These are phyloP conservation scores for Cystobasidium sp. DNA, from an alignment of 1,284 basidiomycete genomes.

Conservation along the genomic window DNA sequence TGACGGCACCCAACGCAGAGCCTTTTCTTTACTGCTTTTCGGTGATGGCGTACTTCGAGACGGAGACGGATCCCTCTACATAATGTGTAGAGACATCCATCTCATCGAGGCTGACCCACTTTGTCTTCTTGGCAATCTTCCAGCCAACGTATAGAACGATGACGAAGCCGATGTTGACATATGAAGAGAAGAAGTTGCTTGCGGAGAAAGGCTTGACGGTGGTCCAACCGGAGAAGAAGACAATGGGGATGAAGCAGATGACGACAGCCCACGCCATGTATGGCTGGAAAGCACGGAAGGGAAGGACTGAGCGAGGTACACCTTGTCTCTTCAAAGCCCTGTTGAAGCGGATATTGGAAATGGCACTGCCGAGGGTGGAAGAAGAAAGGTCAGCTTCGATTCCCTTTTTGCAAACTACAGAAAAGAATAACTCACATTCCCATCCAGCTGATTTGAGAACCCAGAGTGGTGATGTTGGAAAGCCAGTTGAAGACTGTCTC, in stretches of 20 bases:
- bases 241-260: constrained; percentile 47
- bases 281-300: constrained; percentile 56
- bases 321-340: constrained; percentile 55
- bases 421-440: constrained; percentile 31
- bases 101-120: constrained; percentile 63
- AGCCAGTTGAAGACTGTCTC: constrained; percentile 78
- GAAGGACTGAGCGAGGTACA: constrained; percentile 48
- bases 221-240: constrained; percentile 48
- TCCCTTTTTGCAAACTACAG: too few relatives aligned
- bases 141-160: constrained; percentile 71
- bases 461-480: constrained; percentile 61
- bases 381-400: too few relatives aligned
- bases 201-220: constrained; percentile 25
- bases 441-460: constrained; percentile 71
- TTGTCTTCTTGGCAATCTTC: constrained; percentile 62
- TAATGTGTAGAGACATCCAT: constrained; percentile 76
- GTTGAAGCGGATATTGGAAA: constrained; percentile 55
- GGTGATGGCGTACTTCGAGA: constrained; percentile 18
- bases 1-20: too few relatives aligned
- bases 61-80: constrained; percentile 33
- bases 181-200: constrained; percentile 66
- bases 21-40: not conserved
- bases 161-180: constrained; percentile 76
- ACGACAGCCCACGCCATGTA: constrained; percentile 48
- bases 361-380: too few relatives aligned